These are phyloP conservation scores for Colletotrichum filicis DNA, from an alignment of 2,329 filamentous ascomycete genomes.

Conservation along the genomic window DNA sequence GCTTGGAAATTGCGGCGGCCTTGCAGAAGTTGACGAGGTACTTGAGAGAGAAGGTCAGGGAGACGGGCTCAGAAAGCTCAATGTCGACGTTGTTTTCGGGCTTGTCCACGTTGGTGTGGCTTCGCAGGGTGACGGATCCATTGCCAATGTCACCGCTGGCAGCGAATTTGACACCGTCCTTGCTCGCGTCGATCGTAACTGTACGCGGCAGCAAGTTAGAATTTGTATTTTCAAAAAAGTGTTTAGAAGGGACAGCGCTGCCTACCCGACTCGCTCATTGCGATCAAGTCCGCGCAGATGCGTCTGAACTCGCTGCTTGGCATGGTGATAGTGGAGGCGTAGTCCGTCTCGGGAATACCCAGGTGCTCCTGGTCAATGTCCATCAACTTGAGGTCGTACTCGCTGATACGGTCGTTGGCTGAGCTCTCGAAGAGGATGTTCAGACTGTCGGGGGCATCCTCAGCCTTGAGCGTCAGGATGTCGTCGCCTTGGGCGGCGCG, in stretches of 20 bases:
- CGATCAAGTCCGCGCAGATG: constrained; percentile 91
- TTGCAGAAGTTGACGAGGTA: constrained; percentile 99
- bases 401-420: constrained; percentile 89
- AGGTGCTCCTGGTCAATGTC: constrained; percentile 99
- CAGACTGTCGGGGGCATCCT: constrained; percentile 94
- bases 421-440: constrained; percentile 96
- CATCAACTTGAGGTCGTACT: constrained; percentile 99
- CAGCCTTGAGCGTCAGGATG: constrained; percentile 94
- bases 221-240: background rate
- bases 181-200: constrained; percentile 96
- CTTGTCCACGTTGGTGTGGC: constrained; percentile 90
- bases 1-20: constrained; percentile 82
- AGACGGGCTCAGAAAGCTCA: constrained; percentile 89
- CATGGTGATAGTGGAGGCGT: constrained; percentile 91
- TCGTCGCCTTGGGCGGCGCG: constrained; percentile 95
- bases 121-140: constrained; percentile 90
- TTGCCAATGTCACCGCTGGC: constrained; percentile 96
- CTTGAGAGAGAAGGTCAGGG: constrained; percentile 97
- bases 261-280: constrained; percentile 95
- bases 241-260: constrained; percentile 27
- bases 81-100: constrained; percentile 87
- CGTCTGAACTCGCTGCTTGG: constrained; percentile 90
- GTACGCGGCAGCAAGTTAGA: constrained; percentile 37
- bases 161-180: constrained; percentile 96
- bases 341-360: constrained; percentile 99